phyloP scores from a whole-genome alignment of 345 rosid species.

The Ceriops tagal region DNA sequence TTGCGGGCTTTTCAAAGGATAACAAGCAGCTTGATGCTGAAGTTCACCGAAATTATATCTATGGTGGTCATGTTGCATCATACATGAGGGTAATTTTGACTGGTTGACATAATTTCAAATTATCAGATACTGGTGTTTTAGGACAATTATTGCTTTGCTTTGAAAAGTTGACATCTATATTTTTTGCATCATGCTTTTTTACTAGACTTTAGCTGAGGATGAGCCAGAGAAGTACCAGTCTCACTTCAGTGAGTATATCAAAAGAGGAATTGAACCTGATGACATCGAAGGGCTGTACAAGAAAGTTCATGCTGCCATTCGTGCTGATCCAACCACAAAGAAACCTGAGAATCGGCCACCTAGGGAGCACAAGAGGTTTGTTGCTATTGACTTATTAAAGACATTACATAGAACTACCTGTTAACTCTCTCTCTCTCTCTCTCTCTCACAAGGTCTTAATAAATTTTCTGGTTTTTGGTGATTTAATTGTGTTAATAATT shows the following conservation, averaged over 20 bases:
- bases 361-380: conserved; percentile 61
- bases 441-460: not conserved
- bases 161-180: too few species aligned
- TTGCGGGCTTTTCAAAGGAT: conserved; percentile 72
- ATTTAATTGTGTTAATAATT: too few species aligned
- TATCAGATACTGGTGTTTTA: not conserved
- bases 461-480: too few species aligned
- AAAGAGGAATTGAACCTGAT: conserved; percentile 54
- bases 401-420: not conserved
- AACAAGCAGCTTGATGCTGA: conserved; percentile 75
- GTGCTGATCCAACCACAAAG: conserved; percentile 56
- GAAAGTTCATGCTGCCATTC: conserved; percentile 70
- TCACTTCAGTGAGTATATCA: conserved; percentile 58
- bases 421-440: not conserved
- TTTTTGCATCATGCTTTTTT: not conserved
- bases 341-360: conserved; percentile 48
- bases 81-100: conserved; percentile 59
- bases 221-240: conserved; percentile 70
- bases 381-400: not conserved
- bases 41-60: conserved; percentile 72
- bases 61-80: conserved; percentile 73
- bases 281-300: conserved; percentile 56
- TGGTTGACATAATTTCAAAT: not conserved
- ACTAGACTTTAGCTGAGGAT: conserved; percentile 51
- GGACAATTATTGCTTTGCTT: too few species aligned